These are phyloP conservation scores for Aeschynomene evenia DNA, from an alignment of 306 rosid species.

Conservation along the genomic window DNA sequence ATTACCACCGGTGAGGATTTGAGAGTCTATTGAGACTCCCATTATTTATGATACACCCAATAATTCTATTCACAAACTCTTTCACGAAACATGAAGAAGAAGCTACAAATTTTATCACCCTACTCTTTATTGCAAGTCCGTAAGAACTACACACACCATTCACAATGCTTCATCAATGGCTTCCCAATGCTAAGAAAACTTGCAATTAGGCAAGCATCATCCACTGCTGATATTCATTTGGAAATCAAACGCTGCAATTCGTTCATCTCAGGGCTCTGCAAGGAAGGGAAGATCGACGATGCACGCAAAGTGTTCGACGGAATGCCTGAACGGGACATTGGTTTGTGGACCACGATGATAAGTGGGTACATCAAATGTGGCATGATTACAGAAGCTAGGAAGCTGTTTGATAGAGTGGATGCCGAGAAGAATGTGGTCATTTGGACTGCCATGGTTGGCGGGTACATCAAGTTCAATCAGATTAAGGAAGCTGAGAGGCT, in stretches of 20 bases:
- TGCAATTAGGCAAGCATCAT: background rate
- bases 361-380: slow-evolving; percentile 44
- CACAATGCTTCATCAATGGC: background rate
- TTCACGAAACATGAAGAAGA: slow-evolving; percentile 31
- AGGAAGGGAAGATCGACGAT: slow-evolving; percentile 30
- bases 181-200: background rate
- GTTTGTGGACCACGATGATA: slow-evolving; percentile 50
- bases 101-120: slow-evolving; percentile 5
- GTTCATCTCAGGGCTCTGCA: slow-evolving; percentile 23
- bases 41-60: too few species aligned
- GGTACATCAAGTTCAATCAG: slow-evolving; percentile 38
- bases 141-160: background rate
- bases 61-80: too few species aligned
- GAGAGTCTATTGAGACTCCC: too few species aligned
- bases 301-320: slow-evolving; percentile 46
- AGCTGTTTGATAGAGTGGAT: slow-evolving; percentile 44
- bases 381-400: slow-evolving; percentile 48
- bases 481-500: slow-evolving; percentile 46
- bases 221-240: background rate
- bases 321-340: slow-evolving; percentile 38
- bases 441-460: slow-evolving; percentile 42
- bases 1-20: too few species aligned
- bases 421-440: slow-evolving; percentile 36
- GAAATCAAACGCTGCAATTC: slow-evolving; percentile 35
- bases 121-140: slow-evolving; percentile 6